Conservation (phyloP, 345 rosid species). For the Eucalyptus microcorys region DNA sequence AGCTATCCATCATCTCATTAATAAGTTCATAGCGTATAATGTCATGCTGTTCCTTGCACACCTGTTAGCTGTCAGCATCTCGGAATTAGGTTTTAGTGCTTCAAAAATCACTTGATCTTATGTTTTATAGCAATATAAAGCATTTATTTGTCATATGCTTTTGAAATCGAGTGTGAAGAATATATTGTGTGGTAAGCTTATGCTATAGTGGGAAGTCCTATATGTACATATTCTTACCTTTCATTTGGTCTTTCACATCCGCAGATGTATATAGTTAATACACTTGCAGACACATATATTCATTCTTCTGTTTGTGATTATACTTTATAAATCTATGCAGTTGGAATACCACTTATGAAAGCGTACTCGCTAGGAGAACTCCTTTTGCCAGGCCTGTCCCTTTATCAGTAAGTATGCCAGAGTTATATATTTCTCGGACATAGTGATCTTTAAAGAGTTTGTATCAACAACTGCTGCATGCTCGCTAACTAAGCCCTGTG, state of each 20-base stretch:
- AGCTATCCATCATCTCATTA: neutral
- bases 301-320: neutral
- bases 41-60: neutral
- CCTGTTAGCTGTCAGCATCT: neutral
- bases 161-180: neutral
- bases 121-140: neutral
- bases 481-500: neutral
- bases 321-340: slow-evolving; percentile 3
- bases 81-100: neutral
- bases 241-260: neutral
- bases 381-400: slow-evolving; percentile 38
- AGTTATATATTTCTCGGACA: neutral
- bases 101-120: neutral
- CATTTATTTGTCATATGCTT: neutral
- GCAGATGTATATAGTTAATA: neutral
- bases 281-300: no score
- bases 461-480: neutral
- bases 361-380: slow-evolving; percentile 30
- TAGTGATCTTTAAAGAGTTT: neutral
- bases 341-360: slow-evolving; percentile 49
- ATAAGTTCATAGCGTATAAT: neutral
- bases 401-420: slow-evolving; percentile 33
- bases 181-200: neutral
- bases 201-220: neutral
- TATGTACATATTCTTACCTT: neutral